Evolutionary conservation across 2,329 filamentous ascomycete species (phyloP).

Genomic region (Endocalyx cinctus): DNA sequence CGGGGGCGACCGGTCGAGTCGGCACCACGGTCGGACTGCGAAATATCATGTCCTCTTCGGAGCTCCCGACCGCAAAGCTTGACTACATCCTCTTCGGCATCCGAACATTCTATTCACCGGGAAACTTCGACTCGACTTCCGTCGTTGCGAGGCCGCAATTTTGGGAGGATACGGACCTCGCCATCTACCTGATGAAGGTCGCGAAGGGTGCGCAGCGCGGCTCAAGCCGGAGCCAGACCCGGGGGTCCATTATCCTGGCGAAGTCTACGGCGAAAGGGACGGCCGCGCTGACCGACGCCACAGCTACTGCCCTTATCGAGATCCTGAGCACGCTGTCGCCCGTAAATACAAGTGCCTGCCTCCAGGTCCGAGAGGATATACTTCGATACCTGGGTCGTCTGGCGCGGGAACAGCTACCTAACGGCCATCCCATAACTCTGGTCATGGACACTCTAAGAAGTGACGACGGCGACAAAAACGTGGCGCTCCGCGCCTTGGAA

Average conservation of each 20-base stretch:
- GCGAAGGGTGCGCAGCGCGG: background rate
- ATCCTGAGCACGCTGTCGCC: too few relatives aligned
- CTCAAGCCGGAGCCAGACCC: background rate
- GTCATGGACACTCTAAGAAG: background rate
- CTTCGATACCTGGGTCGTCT: background rate
- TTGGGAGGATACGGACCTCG: background rate
- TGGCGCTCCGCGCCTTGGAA: background rate
- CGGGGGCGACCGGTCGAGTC: too few relatives aligned
- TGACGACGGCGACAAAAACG: background rate
- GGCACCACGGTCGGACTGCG: background rate
- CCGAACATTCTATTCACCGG: background rate
- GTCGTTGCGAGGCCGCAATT: background rate
- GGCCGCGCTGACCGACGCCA: too few relatives aligned
- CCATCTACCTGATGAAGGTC: too few relatives aligned
- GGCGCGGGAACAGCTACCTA: background rate
- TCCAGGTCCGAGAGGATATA: too few relatives aligned
- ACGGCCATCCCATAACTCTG: background rate
- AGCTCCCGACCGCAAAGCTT: background rate
- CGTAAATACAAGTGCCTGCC: too few relatives aligned
- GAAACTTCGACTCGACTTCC: constrained; percentile 1
- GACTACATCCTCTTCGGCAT: background rate
- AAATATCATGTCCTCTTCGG: background rate
- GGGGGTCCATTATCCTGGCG: background rate
- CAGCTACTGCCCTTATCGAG: too few relatives aligned
- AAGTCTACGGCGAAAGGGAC: background rate